Conservation (phyloP, 2,329 filamentous ascomycete genomes). For the Sodiomyces alkalinus region DNA sequence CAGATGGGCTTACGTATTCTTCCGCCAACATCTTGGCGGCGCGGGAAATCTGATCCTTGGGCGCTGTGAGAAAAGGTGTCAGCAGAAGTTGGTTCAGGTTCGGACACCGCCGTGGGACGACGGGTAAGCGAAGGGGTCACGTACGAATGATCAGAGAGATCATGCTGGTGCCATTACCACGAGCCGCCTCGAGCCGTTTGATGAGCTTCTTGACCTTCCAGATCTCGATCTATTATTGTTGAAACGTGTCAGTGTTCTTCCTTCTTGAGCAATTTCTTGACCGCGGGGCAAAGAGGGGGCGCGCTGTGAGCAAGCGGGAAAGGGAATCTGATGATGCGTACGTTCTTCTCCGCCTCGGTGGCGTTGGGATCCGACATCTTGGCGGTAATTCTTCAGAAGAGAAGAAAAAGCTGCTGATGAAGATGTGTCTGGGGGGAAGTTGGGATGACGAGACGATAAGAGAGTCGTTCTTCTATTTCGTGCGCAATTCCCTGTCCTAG, state of each 20-base stretch:
- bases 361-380: constrained; percentile 77
- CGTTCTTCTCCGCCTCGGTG: constrained; percentile 96
- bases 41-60: constrained; percentile 94
- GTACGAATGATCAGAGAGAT: constrained; percentile 97
- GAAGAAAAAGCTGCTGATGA: too few relatives aligned
- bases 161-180: constrained; percentile 99
- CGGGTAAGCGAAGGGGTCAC: constrained; percentile 4
- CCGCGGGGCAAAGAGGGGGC: constrained; percentile 7
- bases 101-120: constrained; percentile 10
- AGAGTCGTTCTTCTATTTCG: too few relatives aligned
- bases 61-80: constrained; percentile 44
- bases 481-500: too few relatives aligned
- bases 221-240: constrained; percentile 48
- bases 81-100: too few relatives aligned
- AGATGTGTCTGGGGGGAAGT: too few relatives aligned
- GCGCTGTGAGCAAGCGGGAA: constrained; percentile 1
- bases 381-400: too few relatives aligned
- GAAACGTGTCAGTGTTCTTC: constrained; percentile 9
- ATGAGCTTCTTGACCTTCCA: constrained; percentile 99
- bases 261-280: constrained; percentile 5
- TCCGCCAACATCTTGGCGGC: constrained; percentile 99
- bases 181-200: constrained; percentile 91
- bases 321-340: constrained; percentile 20
- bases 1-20: constrained; percentile 65
- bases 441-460: too few relatives aligned